These are phyloP conservation scores for Colletotrichum liriopes DNA, from an alignment of 2,329 filamentous ascomycete genomes.

Conservation along the genomic window DNA sequence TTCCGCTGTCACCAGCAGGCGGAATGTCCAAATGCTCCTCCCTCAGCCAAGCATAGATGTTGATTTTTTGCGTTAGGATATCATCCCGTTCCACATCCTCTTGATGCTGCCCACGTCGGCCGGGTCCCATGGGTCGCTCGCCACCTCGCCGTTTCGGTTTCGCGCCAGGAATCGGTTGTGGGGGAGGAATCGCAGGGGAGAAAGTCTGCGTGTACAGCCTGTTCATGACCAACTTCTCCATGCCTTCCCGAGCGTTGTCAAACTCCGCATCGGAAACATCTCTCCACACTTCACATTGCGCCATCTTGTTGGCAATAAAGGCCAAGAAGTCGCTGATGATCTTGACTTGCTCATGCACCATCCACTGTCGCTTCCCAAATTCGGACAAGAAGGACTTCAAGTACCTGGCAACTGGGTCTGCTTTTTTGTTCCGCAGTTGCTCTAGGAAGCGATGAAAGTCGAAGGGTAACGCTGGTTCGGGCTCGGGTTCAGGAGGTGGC, in stretches of 20 bases:
- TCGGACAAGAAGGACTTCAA: slow-evolving; percentile 94
- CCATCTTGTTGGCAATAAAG: slow-evolving; percentile 99
- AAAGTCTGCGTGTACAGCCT: slow-evolving; percentile 96
- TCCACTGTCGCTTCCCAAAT: slow-evolving; percentile 98
- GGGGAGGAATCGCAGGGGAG: slow-evolving; percentile 90
- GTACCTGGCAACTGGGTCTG: slow-evolving; percentile 97
- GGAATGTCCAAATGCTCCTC: slow-evolving; percentile 96
- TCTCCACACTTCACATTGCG: slow-evolving; percentile 94
- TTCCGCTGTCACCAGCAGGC: slow-evolving; percentile 86
- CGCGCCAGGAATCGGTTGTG: slow-evolving; percentile 79
- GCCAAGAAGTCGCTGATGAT: slow-evolving; percentile 97
- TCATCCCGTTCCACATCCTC: slow-evolving; percentile 98
- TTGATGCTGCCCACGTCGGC: slow-evolving; percentile 94
- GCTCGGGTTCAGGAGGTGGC: slow-evolving; percentile 81
- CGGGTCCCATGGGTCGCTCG: slow-evolving; percentile 81
- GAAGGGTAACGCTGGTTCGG: slow-evolving; percentile 89
- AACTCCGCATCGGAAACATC: slow-evolving; percentile 97
- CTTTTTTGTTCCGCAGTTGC: slow-evolving; percentile 94
- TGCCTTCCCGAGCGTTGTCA: slow-evolving; percentile 97
- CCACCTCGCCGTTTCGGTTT: slow-evolving; percentile 79
- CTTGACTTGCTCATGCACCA: slow-evolving; percentile 99
- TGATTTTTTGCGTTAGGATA: slow-evolving; percentile 95
- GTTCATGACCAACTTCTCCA: slow-evolving; percentile 99
- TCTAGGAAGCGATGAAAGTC: slow-evolving; percentile 98
- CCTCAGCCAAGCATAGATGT: slow-evolving; percentile 95